These are phyloP conservation scores for Acmispon strigosus DNA, from an alignment of 306 rosid genomes.

Conservation along the genomic window DNA sequence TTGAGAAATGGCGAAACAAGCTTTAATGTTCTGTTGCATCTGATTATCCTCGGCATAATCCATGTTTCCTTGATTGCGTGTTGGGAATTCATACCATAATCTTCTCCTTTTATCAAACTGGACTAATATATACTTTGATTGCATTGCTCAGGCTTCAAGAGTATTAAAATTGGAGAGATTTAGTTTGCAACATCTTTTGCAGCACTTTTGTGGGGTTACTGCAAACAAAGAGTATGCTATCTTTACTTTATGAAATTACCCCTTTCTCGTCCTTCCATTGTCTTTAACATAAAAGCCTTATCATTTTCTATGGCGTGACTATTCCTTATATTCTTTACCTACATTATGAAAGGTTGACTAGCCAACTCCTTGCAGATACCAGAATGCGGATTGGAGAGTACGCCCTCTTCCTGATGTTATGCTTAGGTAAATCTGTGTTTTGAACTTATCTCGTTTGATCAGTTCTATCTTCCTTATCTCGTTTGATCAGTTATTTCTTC, in stretches of 20 bases:
- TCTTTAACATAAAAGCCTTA: neutral
- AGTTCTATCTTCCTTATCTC: neutral
- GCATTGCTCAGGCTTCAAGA: constrained; percentile 70
- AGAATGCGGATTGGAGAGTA: constrained; percentile 96
- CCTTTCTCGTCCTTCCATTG: neutral
- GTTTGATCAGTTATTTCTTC: constrained; percentile 2
- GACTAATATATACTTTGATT: constrained; percentile 6
- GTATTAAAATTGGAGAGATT: constrained; percentile 76
- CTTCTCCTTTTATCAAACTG: neutral
- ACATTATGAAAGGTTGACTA: constrained; percentile 24
- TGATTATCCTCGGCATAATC: neutral
- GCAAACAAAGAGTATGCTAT: constrained; percentile 87
- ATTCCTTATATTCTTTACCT: constrained; percentile 7
- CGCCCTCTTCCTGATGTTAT: constrained; percentile 96
- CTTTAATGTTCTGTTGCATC: neutral
- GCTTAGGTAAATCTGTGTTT: constrained; percentile 54
- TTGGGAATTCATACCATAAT: neutral
- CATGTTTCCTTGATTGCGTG: neutral
- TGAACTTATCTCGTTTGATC: constrained; percentile 1
- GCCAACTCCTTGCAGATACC: constrained; percentile 71
- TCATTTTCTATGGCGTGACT: constrained; percentile 6
- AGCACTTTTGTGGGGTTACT: constrained; percentile 64
- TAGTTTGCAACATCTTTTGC: constrained; percentile 82
- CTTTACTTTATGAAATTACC: neutral
- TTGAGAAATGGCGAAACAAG: neutral